A percentile compares a stretch with the other conserved stretches of the same genome.
Evolutionary conservation across 768 basidiomycete genomes (phyloP).

Genomic region (Kwoniella dejecticola): DNA sequence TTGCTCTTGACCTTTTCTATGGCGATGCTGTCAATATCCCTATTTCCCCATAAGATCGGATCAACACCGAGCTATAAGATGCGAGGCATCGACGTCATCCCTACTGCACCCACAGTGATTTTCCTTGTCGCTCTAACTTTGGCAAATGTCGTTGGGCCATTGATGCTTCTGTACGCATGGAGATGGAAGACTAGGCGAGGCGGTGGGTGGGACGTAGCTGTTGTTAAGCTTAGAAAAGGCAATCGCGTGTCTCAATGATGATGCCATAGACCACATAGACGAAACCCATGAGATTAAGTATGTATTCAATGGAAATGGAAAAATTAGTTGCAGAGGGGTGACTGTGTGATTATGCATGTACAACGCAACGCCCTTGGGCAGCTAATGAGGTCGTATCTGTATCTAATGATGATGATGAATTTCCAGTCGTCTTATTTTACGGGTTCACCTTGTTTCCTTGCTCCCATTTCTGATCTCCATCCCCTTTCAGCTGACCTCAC

Average conservation of each 20-base stretch:
- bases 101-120: conserved; percentile 24
- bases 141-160: conserved; percentile 38
- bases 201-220: conserved; percentile 48
- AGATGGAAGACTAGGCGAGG: conserved; percentile 47
- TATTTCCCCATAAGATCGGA: conserved; percentile 23
- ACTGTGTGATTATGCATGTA: conserved; percentile 10
- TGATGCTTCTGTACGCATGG: conserved; percentile 45
- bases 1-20: conserved; percentile 36
- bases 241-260: neutral
- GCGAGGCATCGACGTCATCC: neutral
- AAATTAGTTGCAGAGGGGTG: neutral
- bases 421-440: neutral
- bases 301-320: no score
- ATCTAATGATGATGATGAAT: neutral
- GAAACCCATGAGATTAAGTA: no score
- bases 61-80: neutral
- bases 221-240: conserved; percentile 34
- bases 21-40: conserved; percentile 31
- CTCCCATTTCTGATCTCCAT: no score
- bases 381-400: neutral
- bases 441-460: neutral
- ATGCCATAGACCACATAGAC: neutral
- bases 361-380: conserved; percentile 7
- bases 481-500: neutral
- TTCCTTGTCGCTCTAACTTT: conserved; percentile 22